Percentiles rank a stretch among this genome's conserved stretches.
phyloP scores from a whole-genome alignment of 148 eudicot genomes.

The Arbutus unedo region DNA sequence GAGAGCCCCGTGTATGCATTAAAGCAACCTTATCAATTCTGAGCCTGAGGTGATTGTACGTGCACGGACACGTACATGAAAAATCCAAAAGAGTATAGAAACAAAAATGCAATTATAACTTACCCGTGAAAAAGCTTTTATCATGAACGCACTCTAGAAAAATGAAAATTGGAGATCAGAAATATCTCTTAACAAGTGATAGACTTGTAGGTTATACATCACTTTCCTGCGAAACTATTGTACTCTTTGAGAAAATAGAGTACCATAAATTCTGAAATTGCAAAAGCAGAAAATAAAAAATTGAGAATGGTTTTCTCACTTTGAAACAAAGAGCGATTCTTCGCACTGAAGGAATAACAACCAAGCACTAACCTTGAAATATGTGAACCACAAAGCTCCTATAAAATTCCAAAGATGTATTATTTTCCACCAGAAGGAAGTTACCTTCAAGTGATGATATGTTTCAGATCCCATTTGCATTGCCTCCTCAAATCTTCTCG shows the following conservation, averaged over 20 bases:
- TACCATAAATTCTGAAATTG: background rate
- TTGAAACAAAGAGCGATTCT: background rate
- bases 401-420: background rate
- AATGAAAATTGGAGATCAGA: background rate
- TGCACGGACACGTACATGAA: background rate
- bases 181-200: background rate
- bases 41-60: background rate
- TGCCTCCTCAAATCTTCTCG: slow-evolving; percentile 81
- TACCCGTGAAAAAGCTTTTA: background rate
- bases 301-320: background rate
- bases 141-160: background rate
- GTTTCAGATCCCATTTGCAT: slow-evolving; percentile 89
- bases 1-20: background rate
- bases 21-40: background rate
- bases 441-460: slow-evolving; percentile 87
- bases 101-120: background rate
- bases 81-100: background rate
- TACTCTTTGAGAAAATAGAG: background rate
- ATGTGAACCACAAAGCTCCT: slow-evolving; percentile 5
- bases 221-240: background rate
- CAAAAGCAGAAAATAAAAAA: background rate
- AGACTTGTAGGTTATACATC: background rate
- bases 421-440: background rate
- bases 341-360: background rate
- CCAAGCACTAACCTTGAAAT: background rate